phyloP scores from a whole-genome alignment of 1,139 yeast species.

The Saccharomyces uvarum region DNA sequence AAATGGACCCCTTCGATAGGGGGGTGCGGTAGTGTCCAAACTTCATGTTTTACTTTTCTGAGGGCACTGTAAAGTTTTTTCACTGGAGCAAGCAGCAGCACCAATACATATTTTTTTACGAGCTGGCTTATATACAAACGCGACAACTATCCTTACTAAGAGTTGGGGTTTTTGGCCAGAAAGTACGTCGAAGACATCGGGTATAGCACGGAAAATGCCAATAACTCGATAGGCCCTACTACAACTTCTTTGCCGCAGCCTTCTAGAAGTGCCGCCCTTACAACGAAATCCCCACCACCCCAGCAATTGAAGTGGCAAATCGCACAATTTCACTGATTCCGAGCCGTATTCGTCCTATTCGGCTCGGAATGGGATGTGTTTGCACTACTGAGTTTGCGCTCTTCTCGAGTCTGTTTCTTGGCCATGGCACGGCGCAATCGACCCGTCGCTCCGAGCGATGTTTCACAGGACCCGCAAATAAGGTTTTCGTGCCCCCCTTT shows the following conservation, averaged over 20 bases:
- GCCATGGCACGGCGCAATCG: not conserved
- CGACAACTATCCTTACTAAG: not conserved
- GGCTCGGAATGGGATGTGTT: not conserved
- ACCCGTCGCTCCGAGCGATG: slow-evolving; percentile 1
- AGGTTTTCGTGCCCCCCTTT: not conserved
- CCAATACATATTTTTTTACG: not conserved
- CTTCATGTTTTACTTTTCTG: not conserved
- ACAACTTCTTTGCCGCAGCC: not conserved
- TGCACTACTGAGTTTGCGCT: not conserved
- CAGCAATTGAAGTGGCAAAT: not conserved
- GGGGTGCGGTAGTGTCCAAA: slow-evolving; percentile 1
- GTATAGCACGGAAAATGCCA: not conserved
- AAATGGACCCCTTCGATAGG: slow-evolving; percentile 6
- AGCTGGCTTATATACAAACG: not conserved
- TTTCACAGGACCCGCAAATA: not conserved
- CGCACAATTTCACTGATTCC: no score
- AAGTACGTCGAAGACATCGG: not conserved
- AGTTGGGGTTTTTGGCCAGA: not conserved
- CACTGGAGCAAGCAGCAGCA: not conserved
- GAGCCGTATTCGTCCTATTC: no score
- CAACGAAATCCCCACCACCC: no score
- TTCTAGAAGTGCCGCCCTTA: not conserved
- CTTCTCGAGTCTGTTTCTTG: not conserved
- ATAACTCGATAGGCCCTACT: not conserved
- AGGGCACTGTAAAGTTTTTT: not conserved